These are phyloP conservation scores for Tetrapyrgos nigripes DNA, from an alignment of 1,284 basidiomycete species.

Conservation along the genomic window DNA sequence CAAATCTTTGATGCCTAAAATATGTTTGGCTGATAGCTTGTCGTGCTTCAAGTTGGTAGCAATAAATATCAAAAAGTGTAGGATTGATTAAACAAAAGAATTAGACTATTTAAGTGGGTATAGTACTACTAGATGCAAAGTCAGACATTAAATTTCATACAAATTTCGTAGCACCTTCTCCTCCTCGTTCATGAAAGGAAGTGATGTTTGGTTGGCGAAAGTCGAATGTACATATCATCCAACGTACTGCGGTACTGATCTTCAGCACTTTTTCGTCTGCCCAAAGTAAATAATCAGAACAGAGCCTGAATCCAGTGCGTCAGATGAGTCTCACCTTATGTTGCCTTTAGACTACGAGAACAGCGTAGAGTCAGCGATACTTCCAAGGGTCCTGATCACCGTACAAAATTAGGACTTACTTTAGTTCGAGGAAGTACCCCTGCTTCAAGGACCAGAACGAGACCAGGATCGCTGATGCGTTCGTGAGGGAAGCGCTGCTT, in stretches of 20 bases:
- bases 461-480: neutral
- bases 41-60: too few species aligned
- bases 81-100: too few species aligned
- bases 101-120: too few species aligned
- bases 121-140: too few species aligned
- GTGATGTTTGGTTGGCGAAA: neutral
- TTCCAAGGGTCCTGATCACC: too few species aligned
- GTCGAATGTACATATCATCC: neutral
- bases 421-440: conserved; percentile 2
- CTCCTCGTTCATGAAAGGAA: neutral
- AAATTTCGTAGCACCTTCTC: too few species aligned
- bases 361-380: too few species aligned
- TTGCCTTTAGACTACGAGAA: neutral
- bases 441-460: neutral
- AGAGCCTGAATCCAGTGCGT: neutral
- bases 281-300: neutral
- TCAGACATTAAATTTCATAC: too few species aligned
- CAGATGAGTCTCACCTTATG: neutral
- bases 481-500: conserved; percentile 1
- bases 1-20: too few species aligned
- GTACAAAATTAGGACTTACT: neutral
- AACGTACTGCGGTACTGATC: neutral
- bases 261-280: neutral
- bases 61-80: too few species aligned
- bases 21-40: too few species aligned